Conservation (phyloP, 768 basidiomycete genomes). For the Clitopilus hobsonii region DNA sequence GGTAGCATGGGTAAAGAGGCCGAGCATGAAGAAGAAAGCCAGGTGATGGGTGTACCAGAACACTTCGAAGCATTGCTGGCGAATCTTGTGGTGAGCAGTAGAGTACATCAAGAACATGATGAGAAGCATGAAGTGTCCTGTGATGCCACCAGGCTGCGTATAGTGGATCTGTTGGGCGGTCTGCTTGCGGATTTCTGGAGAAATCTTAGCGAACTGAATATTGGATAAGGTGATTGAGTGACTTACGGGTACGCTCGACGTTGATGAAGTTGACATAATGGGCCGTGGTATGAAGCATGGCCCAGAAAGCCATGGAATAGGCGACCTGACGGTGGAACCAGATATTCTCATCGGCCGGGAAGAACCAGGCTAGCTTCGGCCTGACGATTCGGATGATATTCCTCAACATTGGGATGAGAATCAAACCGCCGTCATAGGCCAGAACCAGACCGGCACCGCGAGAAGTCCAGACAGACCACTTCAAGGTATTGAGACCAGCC, state of each 20-base stretch:
- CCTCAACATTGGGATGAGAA: constrained; percentile 85
- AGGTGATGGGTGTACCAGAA: constrained; percentile 98
- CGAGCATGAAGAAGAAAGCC: constrained; percentile 92
- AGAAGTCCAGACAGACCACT: constrained; percentile 85
- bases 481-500: constrained; percentile 72
- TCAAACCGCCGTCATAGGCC: constrained; percentile 81
- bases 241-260: constrained; percentile 81
- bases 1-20: constrained; percentile 84
- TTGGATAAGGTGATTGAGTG: background rate
- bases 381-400: constrained; percentile 83
- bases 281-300: constrained; percentile 88
- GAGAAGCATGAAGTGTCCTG: constrained; percentile 92
- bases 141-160: constrained; percentile 84
- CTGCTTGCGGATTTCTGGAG: constrained; percentile 73
- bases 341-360: constrained; percentile 92
- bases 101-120: constrained; percentile 93
- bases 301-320: constrained; percentile 91
- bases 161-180: constrained; percentile 84
- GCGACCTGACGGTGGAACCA: constrained; percentile 97
- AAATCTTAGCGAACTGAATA: background rate
- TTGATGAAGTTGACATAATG: constrained; percentile 95
- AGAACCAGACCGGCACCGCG: constrained; percentile 90
- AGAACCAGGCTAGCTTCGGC: constrained; percentile 73
- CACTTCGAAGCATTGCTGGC: constrained; percentile 86
- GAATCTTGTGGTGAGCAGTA: constrained; percentile 85